Base-by-base conservation (phyloP, 495 filamentous ascomycete species). In the Usnea hakonensis region DNA sequence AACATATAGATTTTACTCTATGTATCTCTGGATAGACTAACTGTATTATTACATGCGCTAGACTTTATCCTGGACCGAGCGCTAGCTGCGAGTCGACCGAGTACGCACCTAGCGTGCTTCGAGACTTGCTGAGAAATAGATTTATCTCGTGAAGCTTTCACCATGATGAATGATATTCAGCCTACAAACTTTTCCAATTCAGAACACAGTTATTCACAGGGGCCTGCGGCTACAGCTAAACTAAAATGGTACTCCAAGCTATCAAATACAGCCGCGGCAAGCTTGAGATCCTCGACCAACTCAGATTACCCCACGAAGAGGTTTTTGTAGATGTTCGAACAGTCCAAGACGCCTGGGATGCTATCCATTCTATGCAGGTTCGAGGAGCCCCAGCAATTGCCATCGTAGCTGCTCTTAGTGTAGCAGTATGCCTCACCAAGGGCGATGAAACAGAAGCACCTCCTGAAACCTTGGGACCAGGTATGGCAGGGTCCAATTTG, bases 341-440 rank as follows among this genome's bases (percentile, higher is more conserved):
- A 16, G 82, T 84, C 65, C 81, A 91, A 65, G 89, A 96, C 75
- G 94, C 88, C 19, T 97, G 91, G 81, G 82, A 91, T 72, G 90
- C 90, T 55, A 98, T 98, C 72, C 89, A 88, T 71, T 81, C 89
- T 23, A 98, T 98, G 94, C 85, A 90, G 61, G 93, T 96, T 28
- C 83, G 91, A 73, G 90, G 94, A 35, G 94, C 94, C 16, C 94
- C 94, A 23, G 94, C 95, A 44, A 98, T 98, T 69, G 94, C 95
- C 38, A 97, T 98, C 58, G 94, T 98, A 19, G 94, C 95, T 30
- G 90, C 90, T 9, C 83, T 98, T 40, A 86, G 87, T 8, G 83
- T 96, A 37, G 90, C 89, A 8, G 87, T 94, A 16, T 89, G 91
- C 67, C 69, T 91, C 28, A 75, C 83, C 58, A 76, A 50, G 3